Percentiles rank a stretch among this genome's conserved stretches.
Conservation (phyloP, 495 filamentous ascomycete genomes). For the Penicillium lagena region DNA sequence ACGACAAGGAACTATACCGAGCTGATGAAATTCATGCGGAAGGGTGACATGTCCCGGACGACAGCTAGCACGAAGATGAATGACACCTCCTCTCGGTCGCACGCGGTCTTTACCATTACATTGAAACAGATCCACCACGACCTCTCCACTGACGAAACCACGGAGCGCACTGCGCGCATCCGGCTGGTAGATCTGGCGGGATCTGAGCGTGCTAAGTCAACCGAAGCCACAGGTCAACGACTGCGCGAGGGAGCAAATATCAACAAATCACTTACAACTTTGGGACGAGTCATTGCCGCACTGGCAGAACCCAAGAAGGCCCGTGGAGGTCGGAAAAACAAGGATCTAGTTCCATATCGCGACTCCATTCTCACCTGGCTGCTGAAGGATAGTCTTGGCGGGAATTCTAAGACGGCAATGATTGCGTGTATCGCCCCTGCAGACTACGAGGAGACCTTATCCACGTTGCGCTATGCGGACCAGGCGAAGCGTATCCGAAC, state of each 20-base stretch:
- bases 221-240: slow-evolving; percentile 85
- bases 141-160: slow-evolving; percentile 89
- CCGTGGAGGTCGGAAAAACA: slow-evolving; percentile 46
- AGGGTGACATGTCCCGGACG: slow-evolving; percentile 82
- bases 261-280: slow-evolving; percentile 95
- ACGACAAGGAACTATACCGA: slow-evolving; percentile 78
- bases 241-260: slow-evolving; percentile 95
- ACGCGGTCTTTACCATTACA: slow-evolving; percentile 97
- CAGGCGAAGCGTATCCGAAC: slow-evolving; percentile 97
- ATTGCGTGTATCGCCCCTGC: slow-evolving; percentile 93
- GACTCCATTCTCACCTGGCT: slow-evolving; percentile 98
- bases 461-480: slow-evolving; percentile 92
- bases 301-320: slow-evolving; percentile 73
- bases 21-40: slow-evolving; percentile 83
- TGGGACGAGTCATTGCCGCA: slow-evolving; percentile 95
- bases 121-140: slow-evolving; percentile 96
- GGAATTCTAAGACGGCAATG: slow-evolving; percentile 98
- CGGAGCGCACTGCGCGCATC: slow-evolving; percentile 88
- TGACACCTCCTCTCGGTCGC: slow-evolving; percentile 87
- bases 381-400: slow-evolving; percentile 88
- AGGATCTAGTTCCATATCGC: slow-evolving; percentile 82
- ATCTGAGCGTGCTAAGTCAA: slow-evolving; percentile 90
- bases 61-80: slow-evolving; percentile 99
- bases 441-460: slow-evolving; percentile 96
- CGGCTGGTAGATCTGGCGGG: slow-evolving; percentile 93